A percentile compares a stretch with the other conserved stretches of the same genome.
Evolutionary conservation across 2,329 filamentous ascomycete species (phyloP).

Genomic region (Chrysoporthe deuterocubensis): DNA sequence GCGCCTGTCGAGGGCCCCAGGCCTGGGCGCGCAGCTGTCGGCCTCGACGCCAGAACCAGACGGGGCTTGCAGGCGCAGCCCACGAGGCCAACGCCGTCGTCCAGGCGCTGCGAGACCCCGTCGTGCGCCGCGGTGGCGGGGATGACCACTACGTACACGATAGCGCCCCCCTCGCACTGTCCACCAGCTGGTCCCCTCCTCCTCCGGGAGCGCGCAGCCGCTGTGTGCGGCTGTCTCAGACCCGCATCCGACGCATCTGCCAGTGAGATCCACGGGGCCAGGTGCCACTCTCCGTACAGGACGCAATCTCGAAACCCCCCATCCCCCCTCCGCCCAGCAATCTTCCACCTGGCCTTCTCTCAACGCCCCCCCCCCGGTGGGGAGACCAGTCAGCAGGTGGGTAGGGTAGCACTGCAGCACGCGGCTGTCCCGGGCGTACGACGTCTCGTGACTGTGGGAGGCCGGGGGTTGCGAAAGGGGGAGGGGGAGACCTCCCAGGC

Average conservation of each 20-base stretch:
- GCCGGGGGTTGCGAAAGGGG: neutral
- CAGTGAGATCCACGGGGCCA: neutral
- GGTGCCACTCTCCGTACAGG: no score
- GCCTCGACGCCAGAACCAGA: neutral
- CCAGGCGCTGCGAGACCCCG: no score
- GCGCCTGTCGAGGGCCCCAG: neutral
- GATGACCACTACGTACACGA: no score
- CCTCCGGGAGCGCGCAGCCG: neutral
- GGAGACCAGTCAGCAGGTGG: neutral
- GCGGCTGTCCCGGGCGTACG: neutral
- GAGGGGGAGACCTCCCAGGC: neutral
- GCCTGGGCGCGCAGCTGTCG: neutral
- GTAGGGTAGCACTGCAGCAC: constrained; percentile 12
- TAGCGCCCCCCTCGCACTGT: no score
- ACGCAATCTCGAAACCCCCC: no score
- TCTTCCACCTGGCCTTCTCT: neutral
- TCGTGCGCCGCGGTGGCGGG: no score
- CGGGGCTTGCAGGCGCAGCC: neutral
- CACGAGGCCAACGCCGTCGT: no score
- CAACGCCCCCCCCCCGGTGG: neutral
- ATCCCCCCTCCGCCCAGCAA: neutral
- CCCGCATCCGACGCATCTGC: neutral
- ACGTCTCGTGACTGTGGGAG: neutral
- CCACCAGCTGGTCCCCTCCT: no score
- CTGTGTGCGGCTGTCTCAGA: constrained; percentile 6